Evolutionary conservation across 805 yeast species (phyloP).

Genomic region (Cyberlindnera veronae): DNA sequence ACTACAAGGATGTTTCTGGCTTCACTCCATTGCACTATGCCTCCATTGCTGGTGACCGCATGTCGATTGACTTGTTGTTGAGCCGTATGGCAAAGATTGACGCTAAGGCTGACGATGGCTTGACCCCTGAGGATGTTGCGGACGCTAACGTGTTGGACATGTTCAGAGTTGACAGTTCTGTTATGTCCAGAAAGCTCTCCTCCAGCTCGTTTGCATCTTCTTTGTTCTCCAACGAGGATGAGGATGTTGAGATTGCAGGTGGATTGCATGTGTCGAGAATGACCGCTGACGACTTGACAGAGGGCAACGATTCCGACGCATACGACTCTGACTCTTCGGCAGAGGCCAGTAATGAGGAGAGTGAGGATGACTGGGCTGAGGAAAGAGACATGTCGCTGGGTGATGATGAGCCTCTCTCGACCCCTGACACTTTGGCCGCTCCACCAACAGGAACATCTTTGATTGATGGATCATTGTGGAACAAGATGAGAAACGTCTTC

Average conservation of each 20-base stretch:
- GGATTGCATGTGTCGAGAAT: slow-evolving; percentile 34
- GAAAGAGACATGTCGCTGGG: slow-evolving; percentile 3
- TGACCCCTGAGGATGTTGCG: slow-evolving; percentile 40
- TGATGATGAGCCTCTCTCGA: background rate
- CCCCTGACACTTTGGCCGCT: background rate
- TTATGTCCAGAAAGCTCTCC: slow-evolving; percentile 25
- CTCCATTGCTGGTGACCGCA: slow-evolving; percentile 67
- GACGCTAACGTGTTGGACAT: slow-evolving; percentile 33
- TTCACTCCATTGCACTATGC: slow-evolving; percentile 89
- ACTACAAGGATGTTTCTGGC: slow-evolving; percentile 74
- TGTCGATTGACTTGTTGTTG: slow-evolving; percentile 56
- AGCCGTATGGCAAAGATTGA: slow-evolving; percentile 61
- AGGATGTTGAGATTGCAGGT: slow-evolving; percentile 24
- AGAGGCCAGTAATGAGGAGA: slow-evolving; percentile 28
- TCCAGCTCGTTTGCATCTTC: slow-evolving; percentile 27
- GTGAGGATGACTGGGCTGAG: slow-evolving; percentile 26
- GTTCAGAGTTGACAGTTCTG: slow-evolving; percentile 21
- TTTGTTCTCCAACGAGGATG: slow-evolving; percentile 30
- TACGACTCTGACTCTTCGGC: slow-evolving; percentile 17
- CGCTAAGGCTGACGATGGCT: slow-evolving; percentile 48
- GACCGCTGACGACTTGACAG: slow-evolving; percentile 29
- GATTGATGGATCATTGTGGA: slow-evolving; percentile 33
- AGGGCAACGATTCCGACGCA: slow-evolving; percentile 25
- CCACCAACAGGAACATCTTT: slow-evolving; percentile 6
- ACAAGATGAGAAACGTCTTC: slow-evolving; percentile 34